Evolutionary conservation across 1,284 basidiomycete genomes (phyloP), one percentile per base, ranked within the genome.

Genomic region (Ustilago sp.): DNA sequence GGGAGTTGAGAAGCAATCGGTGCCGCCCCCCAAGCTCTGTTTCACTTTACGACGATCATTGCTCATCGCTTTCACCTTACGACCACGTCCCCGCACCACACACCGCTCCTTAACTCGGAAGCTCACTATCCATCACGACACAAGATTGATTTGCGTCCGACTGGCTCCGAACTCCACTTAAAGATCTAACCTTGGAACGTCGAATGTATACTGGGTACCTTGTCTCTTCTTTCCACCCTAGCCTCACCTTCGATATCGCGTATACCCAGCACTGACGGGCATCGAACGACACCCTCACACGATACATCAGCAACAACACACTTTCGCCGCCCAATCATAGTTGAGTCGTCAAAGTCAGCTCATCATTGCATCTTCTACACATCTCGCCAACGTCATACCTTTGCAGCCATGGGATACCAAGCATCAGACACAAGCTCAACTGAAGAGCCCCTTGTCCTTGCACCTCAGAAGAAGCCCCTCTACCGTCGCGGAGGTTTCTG

Each of bases 401-500:
- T 5, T 38, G n/a, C 43, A 45, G n/a, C 43, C n/a, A 68, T 68
- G 66, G 66, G 66, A 5, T 57, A 53, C 48, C 47, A 70, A 19
- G 23, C 51, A 12, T 55, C 39, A 38, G 54, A 34, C 9, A 53
- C 50, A 5, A 64, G 64, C 8, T 75, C 66, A 61, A 64, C 73
- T 0, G 60, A 75, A n/a, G 68, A 70, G 34, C 65, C 73, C 5
- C 57, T 61, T 4, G 56, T 70, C 4, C 7, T 28, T 11, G 50
- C 57, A 35, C 48, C 56, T 35, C 66, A 56, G 15, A 60, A 55
- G 35, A 64, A 62, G 43, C 74, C 64, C 6, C 62, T 70, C 61
- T 71, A 76, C 19, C 64, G 64, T 28, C 36, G 39, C n/a, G 57
- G 64, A 8, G 54, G 61, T 15, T 66, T 75, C 52, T 70, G 68